Evolutionary conservation across 768 basidiomycete genomes (phyloP), one percentile per base, ranked within the genome.

Genomic region (Kondoa subrosea): DNA sequence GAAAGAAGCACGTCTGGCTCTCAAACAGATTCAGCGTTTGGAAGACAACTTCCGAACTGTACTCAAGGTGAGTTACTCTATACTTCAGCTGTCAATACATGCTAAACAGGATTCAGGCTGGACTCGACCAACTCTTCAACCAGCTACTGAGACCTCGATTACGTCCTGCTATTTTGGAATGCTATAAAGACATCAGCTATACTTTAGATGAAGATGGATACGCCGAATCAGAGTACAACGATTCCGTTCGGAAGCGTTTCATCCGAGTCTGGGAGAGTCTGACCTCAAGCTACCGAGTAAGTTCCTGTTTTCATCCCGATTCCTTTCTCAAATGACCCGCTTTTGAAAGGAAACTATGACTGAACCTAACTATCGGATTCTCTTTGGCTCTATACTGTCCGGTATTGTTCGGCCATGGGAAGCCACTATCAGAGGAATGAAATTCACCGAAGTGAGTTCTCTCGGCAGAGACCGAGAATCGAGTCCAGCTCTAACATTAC

Each of bases 321-420:
- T 34, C 32, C 62, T 34, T 60, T 17, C n/a, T 60, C 56, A 30
- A 29, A 29, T 4, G n/a, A 15, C 16, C 26, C 57, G 1, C 25
- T 30, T 2, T n/a, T n/a, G n/a, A 1, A 31, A 95, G 91, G 89
- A 89, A 59, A 80, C 83, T 0, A 86, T 95, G 75, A 93, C 91
- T 0, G 89, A 93, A 67, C 81, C 78, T 60, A 97, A 96, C 76
- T 95, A 87, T 75, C 85, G 87, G 12, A 75, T 85, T 27, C 85
- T 97, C 78, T 93, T 92, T 74, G 84, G 84, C 8, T 82, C 93
- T 40, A 85, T 85, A 0, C 81, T 97, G 17, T 91, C 93, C 74
- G 83, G 88, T 4, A 80, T 97, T 25, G 84, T 95, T n/a, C 82
- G 89, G 60, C 92, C 91, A 57, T 96, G 91, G 91, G 95, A 99